Evolutionary conservation across 805 yeast genomes (phyloP).

Genomic region (Grigorovia yakushimaensis): DNA sequence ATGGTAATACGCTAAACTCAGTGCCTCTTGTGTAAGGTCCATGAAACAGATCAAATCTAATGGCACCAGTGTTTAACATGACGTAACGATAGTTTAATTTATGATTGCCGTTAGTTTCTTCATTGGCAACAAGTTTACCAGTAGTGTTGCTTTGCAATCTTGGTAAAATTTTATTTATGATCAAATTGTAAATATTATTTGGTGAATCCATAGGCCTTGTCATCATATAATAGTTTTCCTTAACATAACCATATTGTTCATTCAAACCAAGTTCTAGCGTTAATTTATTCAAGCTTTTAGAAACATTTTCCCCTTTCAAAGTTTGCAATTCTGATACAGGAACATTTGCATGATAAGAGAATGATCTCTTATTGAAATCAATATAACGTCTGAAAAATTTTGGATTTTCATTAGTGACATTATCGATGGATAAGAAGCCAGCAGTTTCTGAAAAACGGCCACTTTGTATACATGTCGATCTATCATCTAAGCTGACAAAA

Average conservation of each 20-base stretch:
- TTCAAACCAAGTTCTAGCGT: slow-evolving; percentile 46
- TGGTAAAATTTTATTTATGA: slow-evolving; percentile 50
- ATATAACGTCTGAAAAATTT: slow-evolving; percentile 56
- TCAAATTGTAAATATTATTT: slow-evolving; percentile 47
- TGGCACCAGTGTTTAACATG: slow-evolving; percentile 76
- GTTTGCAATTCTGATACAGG: slow-evolving; percentile 46
- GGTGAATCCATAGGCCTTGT: slow-evolving; percentile 54
- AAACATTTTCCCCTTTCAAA: slow-evolving; percentile 39
- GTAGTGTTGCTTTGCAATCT: slow-evolving; percentile 7
- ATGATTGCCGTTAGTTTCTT: too few species aligned
- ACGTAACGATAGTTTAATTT: slow-evolving; percentile 36
- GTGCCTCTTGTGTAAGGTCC: slow-evolving; percentile 79
- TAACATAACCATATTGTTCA: slow-evolving; percentile 54
- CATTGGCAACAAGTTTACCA: too few species aligned
- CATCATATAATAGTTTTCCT: slow-evolving; percentile 53
- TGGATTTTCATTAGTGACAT: slow-evolving; percentile 15
- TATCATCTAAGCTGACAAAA: slow-evolving; percentile 55
- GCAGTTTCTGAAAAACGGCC: slow-evolving; percentile 89
- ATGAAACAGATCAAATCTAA: slow-evolving; percentile 74
- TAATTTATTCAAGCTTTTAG: slow-evolving; percentile 34
- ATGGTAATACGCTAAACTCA: slow-evolving; percentile 77
- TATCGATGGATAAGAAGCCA: slow-evolving; percentile 68
- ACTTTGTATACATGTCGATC: slow-evolving; percentile 74
- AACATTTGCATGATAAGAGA: slow-evolving; percentile 46
- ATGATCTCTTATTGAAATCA: slow-evolving; percentile 71